Conservation (phyloP, 164 flowering plant genomes). For the Tetracentron sinense region DNA sequence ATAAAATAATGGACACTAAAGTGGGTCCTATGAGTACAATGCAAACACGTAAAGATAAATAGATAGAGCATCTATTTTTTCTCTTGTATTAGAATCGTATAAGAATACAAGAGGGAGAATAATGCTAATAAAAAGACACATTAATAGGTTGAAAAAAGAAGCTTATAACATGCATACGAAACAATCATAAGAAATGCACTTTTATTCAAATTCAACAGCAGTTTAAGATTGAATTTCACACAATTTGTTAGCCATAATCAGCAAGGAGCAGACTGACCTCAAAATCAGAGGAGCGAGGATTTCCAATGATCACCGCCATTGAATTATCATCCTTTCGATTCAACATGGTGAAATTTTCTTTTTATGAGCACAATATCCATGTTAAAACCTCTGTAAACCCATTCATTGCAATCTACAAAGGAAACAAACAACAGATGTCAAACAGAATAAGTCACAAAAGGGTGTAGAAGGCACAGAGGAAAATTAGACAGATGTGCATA, state of each 20-base stretch:
- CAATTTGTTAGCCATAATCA: neutral
- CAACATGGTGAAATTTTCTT: conserved; percentile 76
- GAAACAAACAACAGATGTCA: neutral
- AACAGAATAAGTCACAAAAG: neutral
- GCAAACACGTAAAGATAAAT: too few species aligned
- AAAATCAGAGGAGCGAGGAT: conserved; percentile 93
- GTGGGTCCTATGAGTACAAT: too few species aligned
- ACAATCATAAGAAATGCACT: too few species aligned
- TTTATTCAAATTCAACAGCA: too few species aligned
- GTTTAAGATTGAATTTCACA: neutral
- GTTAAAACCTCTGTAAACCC: conserved; percentile 88
- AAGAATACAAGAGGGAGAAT: too few species aligned
- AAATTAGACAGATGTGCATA: too few species aligned
- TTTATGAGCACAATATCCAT: conserved; percentile 77
- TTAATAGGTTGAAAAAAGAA: too few species aligned
- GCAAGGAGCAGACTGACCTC: conserved; percentile 54
- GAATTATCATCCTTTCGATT: conserved; percentile 70
- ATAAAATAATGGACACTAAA: too few species aligned
- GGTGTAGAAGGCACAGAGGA: neutral
- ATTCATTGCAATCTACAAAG: conserved; percentile 80
- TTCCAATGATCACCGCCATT: conserved; percentile 63
- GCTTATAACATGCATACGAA: too few species aligned
- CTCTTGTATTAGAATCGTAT: too few species aligned
- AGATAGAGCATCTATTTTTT: too few species aligned
- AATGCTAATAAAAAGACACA: too few species aligned